Conservation (phyloP, 2,329 filamentous ascomycete species). For the Sclerotinia trifoliorum region DNA sequence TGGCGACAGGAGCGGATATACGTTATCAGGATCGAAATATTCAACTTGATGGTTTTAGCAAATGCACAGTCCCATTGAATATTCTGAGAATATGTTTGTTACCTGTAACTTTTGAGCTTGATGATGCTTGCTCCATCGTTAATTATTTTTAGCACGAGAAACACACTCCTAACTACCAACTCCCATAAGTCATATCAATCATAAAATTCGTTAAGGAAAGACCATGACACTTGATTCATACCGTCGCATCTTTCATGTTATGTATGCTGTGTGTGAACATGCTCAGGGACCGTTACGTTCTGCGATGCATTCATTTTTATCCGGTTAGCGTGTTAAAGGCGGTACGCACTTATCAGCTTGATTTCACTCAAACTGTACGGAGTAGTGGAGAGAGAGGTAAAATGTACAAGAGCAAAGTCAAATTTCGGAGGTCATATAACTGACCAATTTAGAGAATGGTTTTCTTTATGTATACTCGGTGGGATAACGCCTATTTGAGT, state of each 20-base stretch:
- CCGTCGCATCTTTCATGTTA: constrained; percentile 10
- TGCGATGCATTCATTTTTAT: background rate
- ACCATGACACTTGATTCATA: background rate
- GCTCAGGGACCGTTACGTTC: constrained; percentile 6
- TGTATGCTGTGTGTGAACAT: constrained; percentile 4
- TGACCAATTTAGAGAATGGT: background rate
- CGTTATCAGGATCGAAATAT: constrained; percentile 88
- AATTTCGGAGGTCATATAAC: background rate
- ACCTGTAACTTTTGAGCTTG: constrained; percentile 78
- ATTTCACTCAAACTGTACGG: background rate
- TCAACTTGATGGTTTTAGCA: constrained; percentile 61
- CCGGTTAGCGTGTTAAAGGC: background rate
- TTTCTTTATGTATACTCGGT: background rate
- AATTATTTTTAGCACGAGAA: background rate
- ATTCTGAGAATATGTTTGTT: constrained; percentile 27
- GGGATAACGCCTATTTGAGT: background rate
- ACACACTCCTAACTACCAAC: background rate
- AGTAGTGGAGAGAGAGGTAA: background rate
- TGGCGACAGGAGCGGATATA: constrained; percentile 79
- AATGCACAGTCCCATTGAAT: background rate
- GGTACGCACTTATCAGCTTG: background rate
- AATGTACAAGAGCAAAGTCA: background rate
- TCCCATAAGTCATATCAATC: constrained; percentile 13
- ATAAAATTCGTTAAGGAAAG: constrained; percentile 14
- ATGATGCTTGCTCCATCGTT: constrained; percentile 65